Base-by-base conservation (phyloP, 1,284 basidiomycete genomes). In the Sutorius eximius region DNA sequence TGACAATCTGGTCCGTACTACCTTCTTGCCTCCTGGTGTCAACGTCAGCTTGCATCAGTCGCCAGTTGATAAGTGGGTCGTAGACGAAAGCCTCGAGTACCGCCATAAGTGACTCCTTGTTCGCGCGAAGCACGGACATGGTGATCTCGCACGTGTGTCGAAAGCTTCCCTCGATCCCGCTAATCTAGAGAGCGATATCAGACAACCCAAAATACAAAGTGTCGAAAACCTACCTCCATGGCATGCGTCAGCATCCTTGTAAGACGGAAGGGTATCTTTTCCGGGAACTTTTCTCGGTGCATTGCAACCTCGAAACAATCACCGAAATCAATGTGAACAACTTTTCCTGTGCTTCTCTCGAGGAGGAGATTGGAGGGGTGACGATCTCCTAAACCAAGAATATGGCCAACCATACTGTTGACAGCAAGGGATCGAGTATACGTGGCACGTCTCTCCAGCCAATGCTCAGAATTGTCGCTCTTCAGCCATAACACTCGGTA, bases 211-310 rank as follows among this genome's bases (percentile, higher is more conserved):
- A 13, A 40, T 16, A 27, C 37, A 45, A 16, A 42, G 52, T 3
- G 41, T 12, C 7, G 11, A 20, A 40, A 30, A 59, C 82, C 70
- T 59, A 93, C 93, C 82, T 99, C 97, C 97, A 99, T 99, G 3
- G 97, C 97, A 71, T 98, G 94, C 30, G 95, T 97, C 55, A 99
- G 81, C 97, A 99, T 99, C 61, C 97, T 82, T 12, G 97, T 99
- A 60, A 99, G 80, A 45, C 97, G 85, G 87, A 99, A 99, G 0
- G 97, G 97, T 51, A 99, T 95, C 73, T 93, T 97, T 75, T 99
- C 97, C 0, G 97, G 97, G 80, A 96, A 99, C 76, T 99, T 99
- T 75, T 98, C 93, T 63, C 95, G 87, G 63, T 92, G 89, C 89
- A 95, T 94, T 16, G 93, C 93, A 45, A 95, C 86, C 73, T 95